Conservation (phyloP, 1,284 basidiomycete genomes). For the Moesziomyces sp. region DNA sequence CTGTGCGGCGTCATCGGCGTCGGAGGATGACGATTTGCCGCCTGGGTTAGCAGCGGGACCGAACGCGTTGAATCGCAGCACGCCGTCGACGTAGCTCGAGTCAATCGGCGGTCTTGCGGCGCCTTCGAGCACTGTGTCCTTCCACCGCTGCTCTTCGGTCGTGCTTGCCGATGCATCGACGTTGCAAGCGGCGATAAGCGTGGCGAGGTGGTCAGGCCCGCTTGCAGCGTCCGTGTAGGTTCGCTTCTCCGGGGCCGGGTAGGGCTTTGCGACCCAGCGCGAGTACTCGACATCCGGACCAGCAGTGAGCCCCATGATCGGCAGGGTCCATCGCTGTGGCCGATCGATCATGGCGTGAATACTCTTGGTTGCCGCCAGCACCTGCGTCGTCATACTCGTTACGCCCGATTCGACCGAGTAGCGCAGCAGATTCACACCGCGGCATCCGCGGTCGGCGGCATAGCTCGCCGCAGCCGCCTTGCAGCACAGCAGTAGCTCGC, state of each 20-base stretch:
- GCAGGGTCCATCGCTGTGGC: slow-evolving; percentile 48
- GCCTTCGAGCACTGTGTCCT: slow-evolving; percentile 16
- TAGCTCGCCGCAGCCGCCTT: slow-evolving; percentile 59
- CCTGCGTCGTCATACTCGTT: slow-evolving; percentile 65
- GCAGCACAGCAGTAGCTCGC: slow-evolving; percentile 61
- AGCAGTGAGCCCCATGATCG: slow-evolving; percentile 64
- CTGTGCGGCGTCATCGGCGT: slow-evolving; percentile 10
- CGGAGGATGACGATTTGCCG: slow-evolving; percentile 20
- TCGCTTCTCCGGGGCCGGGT: slow-evolving; percentile 48
- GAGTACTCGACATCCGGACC: slow-evolving; percentile 56
- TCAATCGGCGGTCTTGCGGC: slow-evolving; percentile 26
- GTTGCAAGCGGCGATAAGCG: slow-evolving; percentile 6
- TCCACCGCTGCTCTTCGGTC: slow-evolving; percentile 4
- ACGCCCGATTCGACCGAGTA: slow-evolving; percentile 58
- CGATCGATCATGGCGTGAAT: slow-evolving; percentile 62
- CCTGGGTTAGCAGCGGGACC: slow-evolving; percentile 60
- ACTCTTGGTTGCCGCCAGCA: slow-evolving; percentile 61
- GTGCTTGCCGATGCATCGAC: not conserved
- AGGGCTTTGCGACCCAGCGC: slow-evolving; percentile 40
- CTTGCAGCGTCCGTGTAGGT: slow-evolving; percentile 19
- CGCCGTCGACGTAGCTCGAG: slow-evolving; percentile 64
- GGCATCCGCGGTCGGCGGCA: slow-evolving; percentile 49
- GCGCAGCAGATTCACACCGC: slow-evolving; percentile 52
- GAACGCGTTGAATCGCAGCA: slow-evolving; percentile 67
- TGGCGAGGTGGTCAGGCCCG: slow-evolving; percentile 12